phyloP scores from a whole-genome alignment of 441 rosid genomes.

The Euphorbia celastroides region DNA sequence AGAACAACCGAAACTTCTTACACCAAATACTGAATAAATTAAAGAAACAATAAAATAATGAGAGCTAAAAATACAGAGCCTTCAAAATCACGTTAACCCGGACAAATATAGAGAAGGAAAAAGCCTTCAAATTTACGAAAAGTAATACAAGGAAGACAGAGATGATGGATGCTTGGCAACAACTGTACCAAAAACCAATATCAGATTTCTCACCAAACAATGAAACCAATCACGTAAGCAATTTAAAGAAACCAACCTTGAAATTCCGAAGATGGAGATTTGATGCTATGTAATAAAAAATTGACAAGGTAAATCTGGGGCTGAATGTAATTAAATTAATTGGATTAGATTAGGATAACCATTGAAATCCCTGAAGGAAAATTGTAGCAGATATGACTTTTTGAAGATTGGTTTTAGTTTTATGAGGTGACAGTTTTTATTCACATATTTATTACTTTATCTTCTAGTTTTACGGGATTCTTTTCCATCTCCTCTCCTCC shows the following conservation, averaged over 20 bases:
- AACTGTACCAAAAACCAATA: conserved; percentile 14
- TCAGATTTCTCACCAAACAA: conserved; percentile 11
- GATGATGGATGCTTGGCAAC: conserved; percentile 31
- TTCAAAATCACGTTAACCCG: conserved; percentile 15
- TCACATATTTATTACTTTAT: too few species aligned
- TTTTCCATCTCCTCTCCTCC: too few species aligned
- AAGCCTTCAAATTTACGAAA: conserved; percentile 41
- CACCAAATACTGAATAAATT: conserved; percentile 21
- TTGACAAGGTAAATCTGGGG: too few species aligned
- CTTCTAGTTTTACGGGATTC: too few species aligned
- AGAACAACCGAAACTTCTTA: conserved; percentile 14
- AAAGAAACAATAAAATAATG: background rate
- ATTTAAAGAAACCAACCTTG: background rate
- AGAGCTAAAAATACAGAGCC: background rate
- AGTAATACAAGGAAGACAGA: conserved; percentile 15
- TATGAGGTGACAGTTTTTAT: too few species aligned
- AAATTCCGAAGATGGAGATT: background rate
- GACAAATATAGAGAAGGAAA: conserved; percentile 12
- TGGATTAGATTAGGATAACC: too few species aligned
- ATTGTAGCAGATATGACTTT: too few species aligned
- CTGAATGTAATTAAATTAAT: too few species aligned
- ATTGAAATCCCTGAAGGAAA: too few species aligned
- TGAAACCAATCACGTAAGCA: background rate
- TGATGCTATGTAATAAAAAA: too few species aligned
- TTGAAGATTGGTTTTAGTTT: too few species aligned